Evolutionary conservation across 257 asterid species (phyloP).

Genomic region (Solanum sparsipilum): DNA sequence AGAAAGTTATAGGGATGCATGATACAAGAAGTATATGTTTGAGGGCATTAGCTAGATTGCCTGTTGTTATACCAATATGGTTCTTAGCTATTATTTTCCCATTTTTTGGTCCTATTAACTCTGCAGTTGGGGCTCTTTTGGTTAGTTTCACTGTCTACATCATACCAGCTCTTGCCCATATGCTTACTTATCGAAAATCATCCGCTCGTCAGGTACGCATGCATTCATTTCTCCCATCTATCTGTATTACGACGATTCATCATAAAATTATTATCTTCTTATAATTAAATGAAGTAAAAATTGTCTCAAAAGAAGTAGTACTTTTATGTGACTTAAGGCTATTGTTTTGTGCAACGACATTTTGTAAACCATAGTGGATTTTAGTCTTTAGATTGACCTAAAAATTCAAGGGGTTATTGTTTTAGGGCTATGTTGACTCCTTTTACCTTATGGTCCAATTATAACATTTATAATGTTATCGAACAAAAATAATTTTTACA

Average conservation of each 20-base stretch:
- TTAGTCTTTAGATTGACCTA: background rate
- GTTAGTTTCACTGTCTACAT: slow-evolving; percentile 95
- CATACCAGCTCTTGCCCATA: slow-evolving; percentile 82
- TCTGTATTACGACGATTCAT: background rate
- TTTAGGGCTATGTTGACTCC: background rate
- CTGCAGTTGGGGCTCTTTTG: slow-evolving; percentile 88
- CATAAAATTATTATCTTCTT: background rate
- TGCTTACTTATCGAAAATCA: slow-evolving; percentile 76
- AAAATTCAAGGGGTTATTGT: no score
- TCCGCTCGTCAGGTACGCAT: slow-evolving; percentile 63
- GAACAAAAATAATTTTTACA: background rate
- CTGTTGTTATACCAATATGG: slow-evolving; percentile 92
- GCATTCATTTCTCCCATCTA: no score
- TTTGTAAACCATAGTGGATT: no score
- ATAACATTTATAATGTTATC: background rate
- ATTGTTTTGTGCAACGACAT: no score
- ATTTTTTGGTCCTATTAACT: slow-evolving; percentile 86
- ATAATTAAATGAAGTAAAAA: background rate
- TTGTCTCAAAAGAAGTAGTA: background rate
- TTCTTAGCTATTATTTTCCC: slow-evolving; percentile 94
- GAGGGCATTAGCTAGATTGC: slow-evolving; percentile 80
- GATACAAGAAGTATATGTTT: slow-evolving; percentile 72
- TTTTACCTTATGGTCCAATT: background rate
- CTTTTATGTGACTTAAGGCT: background rate
- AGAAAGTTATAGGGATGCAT: slow-evolving; percentile 93